Evolutionary conservation across 208 protist genomes (phyloP).

Genomic region (Borovskyia barvae): DNA sequence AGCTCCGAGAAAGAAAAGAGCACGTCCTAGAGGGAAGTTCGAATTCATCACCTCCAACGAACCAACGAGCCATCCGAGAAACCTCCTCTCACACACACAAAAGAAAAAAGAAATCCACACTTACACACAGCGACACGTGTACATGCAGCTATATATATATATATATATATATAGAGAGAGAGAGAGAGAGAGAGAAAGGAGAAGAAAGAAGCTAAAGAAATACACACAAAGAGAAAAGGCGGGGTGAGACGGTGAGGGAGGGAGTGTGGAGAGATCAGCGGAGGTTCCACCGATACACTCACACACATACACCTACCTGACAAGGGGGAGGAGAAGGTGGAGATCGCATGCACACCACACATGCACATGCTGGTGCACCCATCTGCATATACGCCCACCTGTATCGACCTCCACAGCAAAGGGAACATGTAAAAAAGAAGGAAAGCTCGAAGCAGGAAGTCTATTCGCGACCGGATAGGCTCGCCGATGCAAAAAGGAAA

Average conservation of each 20-base stretch:
- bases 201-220: not conserved
- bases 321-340: not conserved
- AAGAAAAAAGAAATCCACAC: not conserved
- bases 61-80: too few species aligned
- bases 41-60: too few species aligned
- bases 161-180: not conserved
- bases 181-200: not conserved
- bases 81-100: too few species aligned
- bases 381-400: not conserved
- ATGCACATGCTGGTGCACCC: not conserved
- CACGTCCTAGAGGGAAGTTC: too few species aligned
- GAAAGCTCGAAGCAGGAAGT: not conserved
- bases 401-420: not conserved
- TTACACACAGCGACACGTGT: not conserved
- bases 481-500: not conserved
- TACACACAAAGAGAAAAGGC: not conserved
- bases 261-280: not conserved
- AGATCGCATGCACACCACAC: too few species aligned
- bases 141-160: too few species aligned
- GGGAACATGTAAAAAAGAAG: not conserved
- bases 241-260: not conserved
- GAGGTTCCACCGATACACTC: not conserved
- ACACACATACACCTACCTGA: conserved; percentile 3
- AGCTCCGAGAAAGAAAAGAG: too few species aligned
- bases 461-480: not conserved